Evolutionary conservation across 257 asterid genomes (phyloP).

Genomic region (Rhazya stricta): DNA sequence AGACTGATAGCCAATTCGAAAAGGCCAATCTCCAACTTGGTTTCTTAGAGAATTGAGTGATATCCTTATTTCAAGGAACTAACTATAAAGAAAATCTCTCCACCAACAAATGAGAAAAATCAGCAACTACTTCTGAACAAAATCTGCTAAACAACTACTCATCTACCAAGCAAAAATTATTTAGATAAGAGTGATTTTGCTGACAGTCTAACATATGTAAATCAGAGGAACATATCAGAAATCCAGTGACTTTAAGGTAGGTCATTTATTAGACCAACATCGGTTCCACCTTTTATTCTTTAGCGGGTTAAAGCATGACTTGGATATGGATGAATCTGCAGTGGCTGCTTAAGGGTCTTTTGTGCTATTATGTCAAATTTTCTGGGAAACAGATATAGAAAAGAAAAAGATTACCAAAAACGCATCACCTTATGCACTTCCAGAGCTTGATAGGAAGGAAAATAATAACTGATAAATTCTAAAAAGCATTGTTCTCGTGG

Average conservation of each 20-base stretch:
- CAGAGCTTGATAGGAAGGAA: neutral
- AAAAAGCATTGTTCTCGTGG: neutral
- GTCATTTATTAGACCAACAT: constrained; percentile 81
- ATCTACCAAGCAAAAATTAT: too few species aligned
- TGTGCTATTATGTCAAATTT: constrained; percentile 33
- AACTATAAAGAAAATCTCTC: too few species aligned
- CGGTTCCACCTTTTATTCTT: constrained; percentile 69
- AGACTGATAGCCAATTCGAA: too few species aligned
- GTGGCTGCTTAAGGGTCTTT: constrained; percentile 42
- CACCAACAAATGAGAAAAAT: too few species aligned
- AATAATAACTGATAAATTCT: neutral
- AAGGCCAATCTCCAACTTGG: too few species aligned
- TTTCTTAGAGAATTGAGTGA: too few species aligned
- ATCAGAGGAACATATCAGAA: too few species aligned
- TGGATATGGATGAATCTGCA: constrained; percentile 42
- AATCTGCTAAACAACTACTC: too few species aligned
- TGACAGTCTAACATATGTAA: too few species aligned
- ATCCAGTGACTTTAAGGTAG: constrained; percentile 61
- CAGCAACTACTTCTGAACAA: too few species aligned
- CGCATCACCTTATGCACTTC: neutral
- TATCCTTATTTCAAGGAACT: too few species aligned
- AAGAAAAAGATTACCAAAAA: neutral
- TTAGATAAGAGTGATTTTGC: too few species aligned
- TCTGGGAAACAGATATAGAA: constrained; percentile 34
- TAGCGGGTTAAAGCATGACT: constrained; percentile 58